Evolutionary conservation across 768 basidiomycete species (phyloP).

Genomic region (Trametes gibbosa): DNA sequence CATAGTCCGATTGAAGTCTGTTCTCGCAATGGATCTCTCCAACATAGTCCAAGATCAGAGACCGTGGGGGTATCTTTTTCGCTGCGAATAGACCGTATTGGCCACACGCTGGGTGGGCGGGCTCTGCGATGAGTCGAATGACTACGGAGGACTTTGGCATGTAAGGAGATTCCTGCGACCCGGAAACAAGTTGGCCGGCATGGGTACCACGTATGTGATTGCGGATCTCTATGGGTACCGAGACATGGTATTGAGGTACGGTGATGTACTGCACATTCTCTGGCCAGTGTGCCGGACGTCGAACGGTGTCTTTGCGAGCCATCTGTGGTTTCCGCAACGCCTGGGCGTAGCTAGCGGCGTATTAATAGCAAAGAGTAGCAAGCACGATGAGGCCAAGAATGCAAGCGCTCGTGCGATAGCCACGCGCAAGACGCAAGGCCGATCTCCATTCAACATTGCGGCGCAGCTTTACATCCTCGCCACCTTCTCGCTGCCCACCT

Average conservation of each 20-base stretch:
- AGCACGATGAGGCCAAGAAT: neutral
- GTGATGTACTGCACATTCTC: conserved; percentile 51
- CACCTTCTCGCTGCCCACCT: conserved; percentile 7
- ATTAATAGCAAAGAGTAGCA: too few species aligned
- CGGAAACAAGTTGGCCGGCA: neutral
- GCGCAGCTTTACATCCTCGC: conserved; percentile 1
- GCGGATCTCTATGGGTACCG: conserved; percentile 46
- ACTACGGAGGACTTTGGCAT: conserved; percentile 35
- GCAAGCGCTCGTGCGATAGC: conserved; percentile 11
- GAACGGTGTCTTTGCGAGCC: neutral
- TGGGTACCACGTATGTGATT: conserved; percentile 38
- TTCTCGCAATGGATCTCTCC: conserved; percentile 84
- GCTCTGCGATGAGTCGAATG: conserved; percentile 55
- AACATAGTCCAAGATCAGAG: conserved; percentile 75
- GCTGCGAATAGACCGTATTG: conserved; percentile 81
- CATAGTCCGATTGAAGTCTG: conserved; percentile 77
- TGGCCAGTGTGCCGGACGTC: conserved; percentile 47
- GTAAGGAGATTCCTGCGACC: conserved; percentile 18
- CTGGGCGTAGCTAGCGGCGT: too few species aligned
- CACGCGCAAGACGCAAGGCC: conserved; percentile 17
- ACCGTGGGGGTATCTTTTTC: conserved; percentile 62
- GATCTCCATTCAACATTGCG: conserved; percentile 11
- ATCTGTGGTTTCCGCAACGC: neutral
- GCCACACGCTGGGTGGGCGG: conserved; percentile 63
- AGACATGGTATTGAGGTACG: conserved; percentile 52